These are phyloP conservation scores for Penicillium macrosclerotiorum DNA, from an alignment of 495 filamentous ascomycete species.

Conservation along the genomic window DNA sequence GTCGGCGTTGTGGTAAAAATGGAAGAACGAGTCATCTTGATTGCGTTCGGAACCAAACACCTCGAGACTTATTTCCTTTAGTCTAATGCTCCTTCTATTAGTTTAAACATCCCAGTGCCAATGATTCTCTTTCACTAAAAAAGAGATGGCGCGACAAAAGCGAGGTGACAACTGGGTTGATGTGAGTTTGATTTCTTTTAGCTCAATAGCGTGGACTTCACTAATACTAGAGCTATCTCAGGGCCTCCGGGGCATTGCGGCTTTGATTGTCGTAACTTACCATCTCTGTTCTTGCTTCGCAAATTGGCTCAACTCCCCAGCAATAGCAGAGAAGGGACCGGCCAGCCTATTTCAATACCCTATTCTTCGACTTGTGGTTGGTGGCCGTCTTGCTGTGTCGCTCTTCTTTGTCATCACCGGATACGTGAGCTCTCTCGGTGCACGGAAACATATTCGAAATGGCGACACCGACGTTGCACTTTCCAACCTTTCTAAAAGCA, in stretches of 20 bases:
- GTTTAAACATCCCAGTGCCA: too few species aligned
- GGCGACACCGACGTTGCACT: constrained; percentile 7
- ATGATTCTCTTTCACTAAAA: too few species aligned
- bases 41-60: too few species aligned
- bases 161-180: constrained; percentile 17
- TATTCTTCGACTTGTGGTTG: constrained; percentile 10
- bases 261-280: constrained; percentile 12
- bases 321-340: constrained; percentile 3
- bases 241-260: constrained; percentile 13
- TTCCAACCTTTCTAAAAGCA: constrained; percentile 4
- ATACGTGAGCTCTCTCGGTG: constrained; percentile 14
- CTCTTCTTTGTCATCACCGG: constrained; percentile 15
- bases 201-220: background rate
- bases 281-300: constrained; percentile 16
- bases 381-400: constrained; percentile 8
- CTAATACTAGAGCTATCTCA: background rate
- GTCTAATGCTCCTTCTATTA: too few species aligned
- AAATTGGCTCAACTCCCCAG: constrained; percentile 15
- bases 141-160: background rate
- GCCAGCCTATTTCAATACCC: constrained; percentile 12
- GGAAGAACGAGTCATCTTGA: too few species aligned
- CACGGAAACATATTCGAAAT: constrained; percentile 5
- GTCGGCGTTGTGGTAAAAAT: too few species aligned
- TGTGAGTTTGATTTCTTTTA: constrained; percentile 3
- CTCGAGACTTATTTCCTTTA: too few species aligned